A percentile compares a stretch with the other conserved stretches of the same genome.
These are phyloP conservation scores for Schwanniomyces yamadae DNA, from an alignment of 805 yeast genomes.

Conservation along the genomic window DNA sequence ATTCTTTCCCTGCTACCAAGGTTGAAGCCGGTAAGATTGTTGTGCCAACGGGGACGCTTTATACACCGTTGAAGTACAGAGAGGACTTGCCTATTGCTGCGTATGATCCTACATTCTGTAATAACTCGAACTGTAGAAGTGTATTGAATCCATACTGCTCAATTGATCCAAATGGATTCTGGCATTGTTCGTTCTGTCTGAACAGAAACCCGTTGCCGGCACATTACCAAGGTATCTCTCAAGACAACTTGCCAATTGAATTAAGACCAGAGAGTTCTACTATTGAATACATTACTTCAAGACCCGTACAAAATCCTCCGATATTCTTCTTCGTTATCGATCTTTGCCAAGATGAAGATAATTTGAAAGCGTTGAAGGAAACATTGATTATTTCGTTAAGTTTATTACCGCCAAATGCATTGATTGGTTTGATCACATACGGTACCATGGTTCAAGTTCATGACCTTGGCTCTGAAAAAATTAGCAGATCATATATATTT, in stretches of 20 bases:
- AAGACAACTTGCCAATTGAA: slow-evolving; percentile 79
- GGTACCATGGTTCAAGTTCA: slow-evolving; percentile 92
- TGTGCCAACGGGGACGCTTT: slow-evolving; percentile 90
- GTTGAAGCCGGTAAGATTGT: slow-evolving; percentile 88
- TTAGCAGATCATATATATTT: slow-evolving; percentile 77
- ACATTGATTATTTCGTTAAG: slow-evolving; percentile 72
- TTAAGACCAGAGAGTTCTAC: slow-evolving; percentile 67
- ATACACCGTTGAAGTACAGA: slow-evolving; percentile 86
- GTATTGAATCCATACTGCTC: slow-evolving; percentile 85
- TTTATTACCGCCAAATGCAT: slow-evolving; percentile 83
- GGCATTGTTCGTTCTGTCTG: slow-evolving; percentile 86
- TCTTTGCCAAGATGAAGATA: slow-evolving; percentile 86
- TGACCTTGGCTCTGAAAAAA: slow-evolving; percentile 64
- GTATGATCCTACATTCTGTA: slow-evolving; percentile 82
- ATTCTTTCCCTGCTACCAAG: slow-evolving; percentile 83
- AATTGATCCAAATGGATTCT: slow-evolving; percentile 72
- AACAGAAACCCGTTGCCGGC: slow-evolving; percentile 78
- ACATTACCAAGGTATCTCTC: slow-evolving; percentile 74
- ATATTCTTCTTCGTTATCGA: slow-evolving; percentile 84
- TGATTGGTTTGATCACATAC: slow-evolving; percentile 82
- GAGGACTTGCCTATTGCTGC: slow-evolving; percentile 74
- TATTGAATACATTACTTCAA: slow-evolving; percentile 78
- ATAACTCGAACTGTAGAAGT: slow-evolving; percentile 62
- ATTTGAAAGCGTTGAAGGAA: slow-evolving; percentile 79
- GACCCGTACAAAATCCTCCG: slow-evolving; percentile 84